Conservation (phyloP, 495 filamentous ascomycete genomes). For the Schizothecium vesticola region DNA sequence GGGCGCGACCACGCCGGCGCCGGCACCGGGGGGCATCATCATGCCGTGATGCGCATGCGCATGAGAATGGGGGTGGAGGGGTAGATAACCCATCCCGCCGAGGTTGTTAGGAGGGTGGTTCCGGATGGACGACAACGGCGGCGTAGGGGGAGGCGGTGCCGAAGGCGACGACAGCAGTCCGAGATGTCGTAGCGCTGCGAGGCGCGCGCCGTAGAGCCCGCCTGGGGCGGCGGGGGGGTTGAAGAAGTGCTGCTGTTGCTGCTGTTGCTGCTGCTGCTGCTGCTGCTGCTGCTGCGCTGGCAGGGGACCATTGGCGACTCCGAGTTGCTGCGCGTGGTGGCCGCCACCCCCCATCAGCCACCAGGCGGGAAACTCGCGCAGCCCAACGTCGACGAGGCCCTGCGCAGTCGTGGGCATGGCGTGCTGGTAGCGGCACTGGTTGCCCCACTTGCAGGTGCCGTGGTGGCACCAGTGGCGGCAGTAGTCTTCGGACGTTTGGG, state of each 20-base stretch:
- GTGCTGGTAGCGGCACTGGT: conserved; percentile 37
- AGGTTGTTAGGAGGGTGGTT: not conserved
- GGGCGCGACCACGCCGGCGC: not conserved
- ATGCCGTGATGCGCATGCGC: not conserved
- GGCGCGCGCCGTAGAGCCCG: not conserved
- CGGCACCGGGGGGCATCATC: too few relatives aligned
- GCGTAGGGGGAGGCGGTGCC: too few relatives aligned
- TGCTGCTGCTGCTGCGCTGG: too few relatives aligned
- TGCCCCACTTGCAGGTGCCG: conserved; percentile 41
- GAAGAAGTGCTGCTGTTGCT: not conserved
- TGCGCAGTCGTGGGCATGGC: conserved; percentile 34
- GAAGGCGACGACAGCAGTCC: not conserved
- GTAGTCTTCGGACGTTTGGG: conserved; percentile 11
- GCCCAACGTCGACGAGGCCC: conserved; percentile 34
- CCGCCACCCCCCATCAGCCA: conserved; percentile 8
- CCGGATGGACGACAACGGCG: not conserved
- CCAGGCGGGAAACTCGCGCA: conserved; percentile 34
- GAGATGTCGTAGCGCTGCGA: not conserved
- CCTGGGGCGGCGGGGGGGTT: not conserved
- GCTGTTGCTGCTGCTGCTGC: not conserved
- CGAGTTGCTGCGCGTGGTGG: too few relatives aligned
- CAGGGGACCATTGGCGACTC: not conserved
- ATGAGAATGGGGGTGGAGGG: too few relatives aligned
- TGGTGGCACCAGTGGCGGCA: conserved; percentile 43
- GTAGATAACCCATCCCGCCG: not conserved